Conservation (phyloP, 1,284 basidiomycete species). For the Paramarasmius palmivorus region DNA sequence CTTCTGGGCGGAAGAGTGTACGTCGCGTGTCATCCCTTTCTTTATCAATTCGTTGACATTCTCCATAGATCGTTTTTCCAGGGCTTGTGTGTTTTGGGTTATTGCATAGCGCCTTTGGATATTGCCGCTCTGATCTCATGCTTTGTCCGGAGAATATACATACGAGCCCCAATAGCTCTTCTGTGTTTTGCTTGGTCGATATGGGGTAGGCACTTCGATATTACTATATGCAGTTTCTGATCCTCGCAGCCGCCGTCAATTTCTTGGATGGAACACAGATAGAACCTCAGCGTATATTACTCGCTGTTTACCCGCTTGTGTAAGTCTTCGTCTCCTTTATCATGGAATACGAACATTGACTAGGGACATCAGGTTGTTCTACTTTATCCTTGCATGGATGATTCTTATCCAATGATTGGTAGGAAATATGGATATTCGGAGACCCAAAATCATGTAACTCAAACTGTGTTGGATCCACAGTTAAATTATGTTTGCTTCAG, state of each 20-base stretch:
- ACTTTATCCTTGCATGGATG: conserved; percentile 92
- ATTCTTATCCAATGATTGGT: conserved; percentile 84
- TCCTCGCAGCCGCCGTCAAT: conserved; percentile 78
- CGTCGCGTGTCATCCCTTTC: conserved; percentile 27
- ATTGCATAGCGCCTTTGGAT: conserved; percentile 88
- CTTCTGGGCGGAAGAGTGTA: conserved; percentile 94
- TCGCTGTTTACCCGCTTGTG: conserved; percentile 93
- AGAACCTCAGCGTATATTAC: conserved; percentile 81
- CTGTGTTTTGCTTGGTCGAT: conserved; percentile 92
- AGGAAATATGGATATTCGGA: too few relatives aligned
- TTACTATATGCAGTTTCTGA: conserved; percentile 10
- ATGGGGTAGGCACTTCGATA: conserved; percentile 69
- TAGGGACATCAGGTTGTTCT: conserved; percentile 62
- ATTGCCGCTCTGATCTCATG: conserved; percentile 86
- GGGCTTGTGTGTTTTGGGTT: conserved; percentile 88
- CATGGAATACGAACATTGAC: not conserved
- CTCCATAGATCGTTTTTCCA: conserved; percentile 91
- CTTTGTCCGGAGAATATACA: conserved; percentile 83
- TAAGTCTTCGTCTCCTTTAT: conserved; percentile 37
- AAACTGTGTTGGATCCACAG: too few relatives aligned
- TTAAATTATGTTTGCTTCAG: too few relatives aligned
- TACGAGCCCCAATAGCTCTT: conserved; percentile 82
- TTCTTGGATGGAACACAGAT: conserved; percentile 93
- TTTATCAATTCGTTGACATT: conserved; percentile 1
- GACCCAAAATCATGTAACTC: too few relatives aligned